Base-by-base conservation (phyloP, 208 protist genomes). In the Crithidia mellificae region DNA sequence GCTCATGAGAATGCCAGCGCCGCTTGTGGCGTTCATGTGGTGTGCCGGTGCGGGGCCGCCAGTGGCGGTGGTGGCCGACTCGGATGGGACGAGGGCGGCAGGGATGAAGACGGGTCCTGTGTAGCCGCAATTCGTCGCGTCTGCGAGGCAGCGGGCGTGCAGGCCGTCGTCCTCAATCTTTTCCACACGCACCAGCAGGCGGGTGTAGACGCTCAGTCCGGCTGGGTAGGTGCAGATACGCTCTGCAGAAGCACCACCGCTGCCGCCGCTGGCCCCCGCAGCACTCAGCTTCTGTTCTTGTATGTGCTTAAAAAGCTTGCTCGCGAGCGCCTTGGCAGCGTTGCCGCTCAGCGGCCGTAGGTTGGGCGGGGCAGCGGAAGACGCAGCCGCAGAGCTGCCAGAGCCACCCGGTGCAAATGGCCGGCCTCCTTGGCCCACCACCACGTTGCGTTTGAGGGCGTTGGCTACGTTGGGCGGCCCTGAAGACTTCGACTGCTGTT, bases 151-250 rank as follows among this genome's bases (percentile, higher is more conserved):
- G 53, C 72, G 74, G 17, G 80, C 84, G 66, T 89, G 77, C 22
- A 93, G 41, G 36, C 88, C 88, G 39, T 86, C 73, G 20, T 80
- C 72, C 3, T 55, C 83, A n/a, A 93, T 78, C 50, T 77, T 76
- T 52, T 91, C 83, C 2, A 93, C 69, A n/a, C 76, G 80, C 24
- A 93, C 81, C 8, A 78, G 61, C 34, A 93, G 62, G 14, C 68
- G 55, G 2, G 80, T 74, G 55, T 84, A 87, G 36, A 74, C 53
- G 52, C 77, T 74, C 39, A 90, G 54, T 8, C 84, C 76, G 1
- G 58, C 25, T 25, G 84, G 83, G 63, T 83, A 89, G 12, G 56
- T 30, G 64, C 81, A 83, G 47, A 90, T 47, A 12, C 75, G 81
- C 61, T 93, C 83, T 5, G 51, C 56, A 19, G 66, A 74, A 17